Evolutionary conservation across 1,139 yeast genomes (phyloP), one percentile per base, ranked within the genome.

Genomic region (Kluyveromyces sp.): DNA sequence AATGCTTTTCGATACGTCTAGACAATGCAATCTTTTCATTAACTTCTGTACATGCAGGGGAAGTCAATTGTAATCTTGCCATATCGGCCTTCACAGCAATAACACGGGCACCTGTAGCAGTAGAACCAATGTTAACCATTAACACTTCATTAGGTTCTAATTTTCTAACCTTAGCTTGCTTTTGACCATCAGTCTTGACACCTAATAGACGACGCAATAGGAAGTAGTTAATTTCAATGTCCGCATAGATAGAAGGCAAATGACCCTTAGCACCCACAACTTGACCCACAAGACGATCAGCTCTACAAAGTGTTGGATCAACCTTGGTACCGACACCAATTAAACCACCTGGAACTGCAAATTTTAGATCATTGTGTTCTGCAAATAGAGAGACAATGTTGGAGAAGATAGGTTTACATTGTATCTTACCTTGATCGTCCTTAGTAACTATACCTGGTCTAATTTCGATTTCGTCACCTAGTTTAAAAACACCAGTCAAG

Each of bases 261-360:
- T 88, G 83, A 57, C 97, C 97, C 68, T 83, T 89, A 53, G 97
- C 92, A 62, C 99, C 99, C 53, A 94, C 95, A 50, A 94, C 98
- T 74, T 94, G 98, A 61, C 99, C 99, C 51, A 94, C 97, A 64
- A 94, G 78, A 74, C 98, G 86, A 73, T 94, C 99, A 50, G 98
- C 99, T 74, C 98, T 85, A 77, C 99, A 94, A 61, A 94, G 75
- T 6, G 98, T 92, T 53, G 99, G 99, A 69, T 94, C 98, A 56
- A 94, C 96, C 71, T 88, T 87, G 48, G 98, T 92, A 74, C 99
- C 99, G 49, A 94, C 97, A 79, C 99, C 99, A 62, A 94, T 94
- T 66, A 94, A 79, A 56, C 99, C 99, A 80, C 99, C 99, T 43
- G 99, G 99, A 61, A 94, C 98, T 46, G 99, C 99, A 64, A 92